These are phyloP conservation scores for Naganishia friedmannii DNA, from an alignment of 768 basidiomycete species.

Conservation along the genomic window DNA sequence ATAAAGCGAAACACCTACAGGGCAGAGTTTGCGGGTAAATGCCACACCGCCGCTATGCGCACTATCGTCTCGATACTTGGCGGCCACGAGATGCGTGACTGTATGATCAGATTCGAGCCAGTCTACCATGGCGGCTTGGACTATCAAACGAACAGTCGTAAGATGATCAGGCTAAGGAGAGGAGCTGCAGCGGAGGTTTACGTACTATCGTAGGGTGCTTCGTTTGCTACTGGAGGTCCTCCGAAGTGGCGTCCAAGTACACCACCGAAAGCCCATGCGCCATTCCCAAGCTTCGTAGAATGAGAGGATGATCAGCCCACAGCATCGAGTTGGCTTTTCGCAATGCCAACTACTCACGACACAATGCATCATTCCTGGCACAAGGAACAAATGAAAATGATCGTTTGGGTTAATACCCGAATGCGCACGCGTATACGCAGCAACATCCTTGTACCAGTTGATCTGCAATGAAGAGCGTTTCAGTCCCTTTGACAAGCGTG, in stretches of 20 bases:
- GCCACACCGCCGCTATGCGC: neutral
- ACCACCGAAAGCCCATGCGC: slow-evolving; percentile 13
- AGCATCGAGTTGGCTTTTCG: neutral
- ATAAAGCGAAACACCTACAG: neutral
- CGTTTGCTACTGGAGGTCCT: neutral
- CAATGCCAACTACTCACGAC: neutral
- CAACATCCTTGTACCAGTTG: slow-evolving; percentile 4
- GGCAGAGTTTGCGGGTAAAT: slow-evolving; percentile 12
- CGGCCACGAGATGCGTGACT: neutral
- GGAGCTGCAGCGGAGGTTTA: neutral
- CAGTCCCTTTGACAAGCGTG: neutral
- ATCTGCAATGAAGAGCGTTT: neutral
- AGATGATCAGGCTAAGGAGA: neutral
- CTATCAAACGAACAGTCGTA: neutral
- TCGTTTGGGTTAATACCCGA: neutral
- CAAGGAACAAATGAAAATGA: neutral
- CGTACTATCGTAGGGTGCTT: slow-evolving; percentile 5
- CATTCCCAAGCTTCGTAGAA: neutral
- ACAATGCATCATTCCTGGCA: slow-evolving; percentile 14
- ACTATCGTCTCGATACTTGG: slow-evolving; percentile 5
- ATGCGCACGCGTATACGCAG: neutral
- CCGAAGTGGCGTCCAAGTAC: neutral
- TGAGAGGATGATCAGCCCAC: too few relatives aligned
- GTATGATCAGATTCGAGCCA: neutral
- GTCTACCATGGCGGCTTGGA: slow-evolving; percentile 8